Conservation (phyloP, 495 filamentous ascomycete genomes). For the Aspergillus campestris region DNA sequence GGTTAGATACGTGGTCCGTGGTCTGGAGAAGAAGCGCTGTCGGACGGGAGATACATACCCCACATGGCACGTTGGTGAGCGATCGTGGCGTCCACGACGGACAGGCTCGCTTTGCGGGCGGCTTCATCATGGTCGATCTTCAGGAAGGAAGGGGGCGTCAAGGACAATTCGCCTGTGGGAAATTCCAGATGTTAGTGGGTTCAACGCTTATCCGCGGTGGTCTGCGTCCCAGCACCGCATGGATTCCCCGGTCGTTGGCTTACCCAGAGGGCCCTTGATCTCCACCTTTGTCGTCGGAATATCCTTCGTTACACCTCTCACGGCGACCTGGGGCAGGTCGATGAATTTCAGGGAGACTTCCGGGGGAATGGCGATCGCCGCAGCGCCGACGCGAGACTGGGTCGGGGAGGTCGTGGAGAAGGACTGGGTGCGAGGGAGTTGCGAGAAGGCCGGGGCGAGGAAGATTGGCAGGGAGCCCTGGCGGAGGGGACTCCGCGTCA, state of each 20-base stretch:
- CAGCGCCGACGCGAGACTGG: conserved; percentile 74
- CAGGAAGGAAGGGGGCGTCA: conserved; percentile 66
- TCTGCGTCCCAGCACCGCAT: background rate
- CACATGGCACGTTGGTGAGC: conserved; percentile 91
- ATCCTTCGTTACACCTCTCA: conserved; percentile 45
- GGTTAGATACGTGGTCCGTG: background rate
- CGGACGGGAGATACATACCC: conserved; percentile 53
- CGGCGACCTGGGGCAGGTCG: conserved; percentile 44
- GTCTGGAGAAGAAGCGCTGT: background rate
- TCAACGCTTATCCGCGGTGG: no score
- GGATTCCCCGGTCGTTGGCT: conserved; percentile 4
- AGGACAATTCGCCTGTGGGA: conserved; percentile 54
- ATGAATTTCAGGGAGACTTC: conserved; percentile 65
- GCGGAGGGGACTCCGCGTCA: conserved; percentile 26
- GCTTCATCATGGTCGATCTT: conserved; percentile 56
- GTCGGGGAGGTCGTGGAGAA: conserved; percentile 63
- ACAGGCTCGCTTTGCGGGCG: conserved; percentile 53
- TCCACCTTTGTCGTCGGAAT: conserved; percentile 49
- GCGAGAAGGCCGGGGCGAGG: conserved; percentile 65
- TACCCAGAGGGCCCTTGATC: conserved; percentile 70
- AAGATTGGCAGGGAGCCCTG: conserved; percentile 52
- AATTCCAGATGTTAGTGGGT: conserved; percentile 3
- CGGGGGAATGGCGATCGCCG: conserved; percentile 72
- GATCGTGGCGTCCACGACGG: conserved; percentile 50
- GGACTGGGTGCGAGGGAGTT: conserved; percentile 38